A percentile compares a stretch with the other conserved stretches of the same genome.
Evolutionary conservation across 768 basidiomycete species (phyloP).

Genomic region (Boletus insuetus): DNA sequence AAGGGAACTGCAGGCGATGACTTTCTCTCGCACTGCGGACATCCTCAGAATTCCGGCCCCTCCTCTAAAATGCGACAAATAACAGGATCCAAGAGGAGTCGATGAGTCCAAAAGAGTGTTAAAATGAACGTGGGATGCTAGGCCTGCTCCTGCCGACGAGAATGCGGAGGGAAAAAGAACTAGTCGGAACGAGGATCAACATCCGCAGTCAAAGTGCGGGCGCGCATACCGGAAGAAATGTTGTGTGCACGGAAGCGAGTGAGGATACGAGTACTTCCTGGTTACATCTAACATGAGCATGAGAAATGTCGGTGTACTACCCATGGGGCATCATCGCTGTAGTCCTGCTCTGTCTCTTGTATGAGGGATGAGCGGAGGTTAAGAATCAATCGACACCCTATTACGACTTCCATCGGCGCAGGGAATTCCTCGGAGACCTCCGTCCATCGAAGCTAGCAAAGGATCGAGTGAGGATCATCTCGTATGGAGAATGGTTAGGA

Average conservation of each 20-base stretch:
- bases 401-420: neutral
- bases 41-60: too few species aligned
- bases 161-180: too few species aligned
- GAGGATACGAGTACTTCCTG: neutral
- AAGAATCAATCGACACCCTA: slow-evolving; percentile 5
- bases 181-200: too few species aligned
- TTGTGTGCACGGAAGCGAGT: neutral
- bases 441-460: neutral
- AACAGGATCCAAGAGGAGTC: too few species aligned
- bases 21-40: too few species aligned
- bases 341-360: neutral
- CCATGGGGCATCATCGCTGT: neutral
- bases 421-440: slow-evolving; percentile 5
- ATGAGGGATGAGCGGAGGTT: neutral
- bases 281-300: neutral
- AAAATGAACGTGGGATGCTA: too few species aligned
- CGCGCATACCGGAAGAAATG: too few species aligned
- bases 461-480: neutral
- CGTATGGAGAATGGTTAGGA: neutral
- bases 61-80: too few species aligned
- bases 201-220: too few species aligned
- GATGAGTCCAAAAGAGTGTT: too few species aligned
- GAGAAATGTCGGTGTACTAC: neutral
- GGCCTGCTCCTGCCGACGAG: too few species aligned
- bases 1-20: too few species aligned